Base-by-base conservation (phyloP, 331 rosid genomes). In the Ulmus americana region DNA sequence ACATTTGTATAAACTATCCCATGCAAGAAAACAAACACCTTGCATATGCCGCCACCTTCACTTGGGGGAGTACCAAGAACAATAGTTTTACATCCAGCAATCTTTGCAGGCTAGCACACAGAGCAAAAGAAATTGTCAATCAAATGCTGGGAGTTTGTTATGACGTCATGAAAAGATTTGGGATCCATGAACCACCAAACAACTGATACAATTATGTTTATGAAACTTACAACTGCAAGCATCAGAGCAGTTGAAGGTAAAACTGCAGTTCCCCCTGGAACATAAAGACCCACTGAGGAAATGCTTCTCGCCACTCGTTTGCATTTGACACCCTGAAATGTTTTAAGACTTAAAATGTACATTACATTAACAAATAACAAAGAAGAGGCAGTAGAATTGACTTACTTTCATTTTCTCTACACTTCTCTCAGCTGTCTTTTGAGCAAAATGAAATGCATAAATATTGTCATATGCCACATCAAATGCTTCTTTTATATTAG, bases 231-330 rank as follows among this genome's bases (percentile, higher is more conserved):
- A 74, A 94, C 76, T 64, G 99, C 79, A 71, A 94, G 97, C 99
- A 94, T 94, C 80, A 94, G 74, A 65, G 99, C 97, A 6, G 99
- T 90, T 63, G 99, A 94, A 66, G 99, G 99, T 80, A 94, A 79
- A 38, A 94, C 95, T 76, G 99, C 99, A 74, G 97, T 87, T 74
- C 99, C 99, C 64, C 99, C 99, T 39, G 99, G 99, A 82, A 90
- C 89, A 64, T 94, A 94, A 75, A 94, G 86, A 77, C 99, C 99
- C 58, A 94, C 99, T 72, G 97, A 90, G 65, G 83, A 79, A 64
- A 94, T 94, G 84, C 95, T 70, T 87, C 97, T 85, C 14, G 97
- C 91, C 58, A 94, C 95, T 60, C 95, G 83, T 83, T 88, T 94
- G 88, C 99, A 94, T 74, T 73, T 87, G 68, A 94, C 99, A 22